Base-by-base conservation (phyloP, 2,329 filamentous ascomycete species). In the Rhytidhysteron rufulum region DNA sequence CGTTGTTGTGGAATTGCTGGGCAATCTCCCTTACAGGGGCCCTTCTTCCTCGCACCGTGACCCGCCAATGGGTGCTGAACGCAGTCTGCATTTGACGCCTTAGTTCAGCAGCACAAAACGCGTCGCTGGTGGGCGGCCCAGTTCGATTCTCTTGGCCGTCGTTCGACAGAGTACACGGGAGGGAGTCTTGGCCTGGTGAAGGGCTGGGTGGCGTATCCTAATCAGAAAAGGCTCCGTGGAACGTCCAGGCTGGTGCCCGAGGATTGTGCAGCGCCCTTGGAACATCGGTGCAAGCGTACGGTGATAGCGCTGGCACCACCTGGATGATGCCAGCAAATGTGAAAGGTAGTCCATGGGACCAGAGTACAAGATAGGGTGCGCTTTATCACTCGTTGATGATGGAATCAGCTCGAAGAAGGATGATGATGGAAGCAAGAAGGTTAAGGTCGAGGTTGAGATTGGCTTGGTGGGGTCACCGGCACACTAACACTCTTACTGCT, bases 1-100 rank as follows among this genome's bases (percentile, higher is more conserved):
- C 35, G 50, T 49, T 50, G 43, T 50, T 47, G 55, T 61, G 58
- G 53, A 53, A 62, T 61, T 7, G 59, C 55, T 47, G 41, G 40
- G 41, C 48, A 29, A 46, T 51, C 50, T 51, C 55, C 58, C 52
- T 62, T 58, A 47, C 57, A 36, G 41, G 13, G 24, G 7, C 7
- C 13, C 8, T 8, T 13, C 13, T 27, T 8, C 24, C 24, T 7
- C 24, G 24, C 7, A 27, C n/a, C 13, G 24, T 13, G 24, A 27
- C 24, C 24, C 8, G 24, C 24, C 24, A 27, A 27, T 27, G 13
- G 13, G 8, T 8, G 24, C 8, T 13, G 24, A 13, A 27, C 8
- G 8, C 13, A 7, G 24, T 27, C 24, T 27, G 24, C 24, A 27
- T 7, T 8, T 13, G 24, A 8, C 8, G 8, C 24, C 7, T 27